These are phyloP conservation scores for Candida maltosa DNA, from an alignment of 805 yeast genomes.

Conservation along the genomic window DNA sequence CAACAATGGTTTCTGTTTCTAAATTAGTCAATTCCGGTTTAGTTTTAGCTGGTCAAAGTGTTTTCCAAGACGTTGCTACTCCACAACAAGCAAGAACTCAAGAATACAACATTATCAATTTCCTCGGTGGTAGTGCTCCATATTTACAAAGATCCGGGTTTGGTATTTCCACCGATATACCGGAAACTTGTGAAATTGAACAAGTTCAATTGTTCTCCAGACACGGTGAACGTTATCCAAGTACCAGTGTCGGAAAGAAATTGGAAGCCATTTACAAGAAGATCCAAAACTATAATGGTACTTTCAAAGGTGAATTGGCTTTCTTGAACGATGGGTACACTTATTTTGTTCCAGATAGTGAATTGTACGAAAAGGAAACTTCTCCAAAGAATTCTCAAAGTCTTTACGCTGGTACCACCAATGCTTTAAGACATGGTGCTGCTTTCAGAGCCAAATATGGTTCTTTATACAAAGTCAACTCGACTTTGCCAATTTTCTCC, in stretches of 20 bases:
- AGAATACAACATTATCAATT: constrained; percentile 47
- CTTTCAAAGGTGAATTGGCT: constrained; percentile 46
- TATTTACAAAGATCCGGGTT: constrained; percentile 46
- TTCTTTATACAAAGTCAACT: constrained; percentile 35
- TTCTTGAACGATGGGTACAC: constrained; percentile 55
- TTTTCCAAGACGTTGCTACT: constrained; percentile 27
- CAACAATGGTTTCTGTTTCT: constrained; percentile 7
- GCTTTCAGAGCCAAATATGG: constrained; percentile 47
- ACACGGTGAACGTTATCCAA: constrained; percentile 72
- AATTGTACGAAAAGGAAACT: constrained; percentile 48
- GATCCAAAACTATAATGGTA: constrained; percentile 23
- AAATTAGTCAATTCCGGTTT: constrained; percentile 6
- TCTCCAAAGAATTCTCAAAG: constrained; percentile 38
- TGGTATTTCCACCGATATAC: constrained; percentile 49
- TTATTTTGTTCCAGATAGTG: constrained; percentile 39
- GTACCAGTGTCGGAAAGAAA: constrained; percentile 10
- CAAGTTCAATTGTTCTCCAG: constrained; percentile 72
- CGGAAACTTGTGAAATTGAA: constrained; percentile 49
- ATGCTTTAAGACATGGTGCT: constrained; percentile 48
- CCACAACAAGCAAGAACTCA: constrained; percentile 39
- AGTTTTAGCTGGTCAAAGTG: constrained; percentile 6
- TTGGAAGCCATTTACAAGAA: constrained; percentile 17
- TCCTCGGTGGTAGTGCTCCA: constrained; percentile 55
- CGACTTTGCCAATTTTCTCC: constrained; percentile 48
- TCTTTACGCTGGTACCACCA: constrained; percentile 50